Base-by-base conservation (phyloP, 2,329 filamentous ascomycete species). In the Capronia epimyces region DNA sequence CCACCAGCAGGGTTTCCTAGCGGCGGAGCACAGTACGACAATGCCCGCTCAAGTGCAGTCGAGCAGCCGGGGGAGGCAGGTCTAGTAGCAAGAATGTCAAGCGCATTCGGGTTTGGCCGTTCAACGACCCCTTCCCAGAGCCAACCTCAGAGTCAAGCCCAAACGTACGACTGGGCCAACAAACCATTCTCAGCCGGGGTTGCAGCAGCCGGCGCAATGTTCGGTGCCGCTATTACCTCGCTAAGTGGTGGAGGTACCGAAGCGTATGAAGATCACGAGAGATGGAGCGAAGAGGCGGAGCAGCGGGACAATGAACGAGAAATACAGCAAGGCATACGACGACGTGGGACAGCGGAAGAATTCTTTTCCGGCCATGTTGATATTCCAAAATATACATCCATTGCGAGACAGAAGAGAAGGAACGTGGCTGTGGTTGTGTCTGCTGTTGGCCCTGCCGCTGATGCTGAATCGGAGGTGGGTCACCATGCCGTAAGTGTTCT, bases 271-370 rank as follows among this genome's bases (percentile, higher is more conserved):
- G 91, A 96, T 67, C 88, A 93, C 69, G 86, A 88, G 66, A 83
- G 88, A 46, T 96, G 91, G 91, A 89, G 86, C 12, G 89, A 96
- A 67, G 90, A 96, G 71, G 87, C 85, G 18, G 84, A 87, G 61
- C 78, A 85, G 43, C 81, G 85, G 60, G 71, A 69, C 49, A 69
- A 63, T 50, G 67, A 66, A 45, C 67, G 65, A 51, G 49, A 56
- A 15, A 42, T 53, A 12, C 53, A 50, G 25, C 49, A 54, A 40
- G 51, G 58, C 8, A 53, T 62, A 31, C 46, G 48, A 27, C 32
- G 64, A 63, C 52, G 62, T 55, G 55, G 62, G 57, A 55, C 67
- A 62, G 59, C 62, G 59, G 52, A 60, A n/a, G 61, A 63, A 41
- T 63, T 60, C 53, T 63, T 61, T 37, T 60, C 56, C 7, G 61